Conservation (phyloP, 345 rosid species). For the Eucalyptus sp. region DNA sequence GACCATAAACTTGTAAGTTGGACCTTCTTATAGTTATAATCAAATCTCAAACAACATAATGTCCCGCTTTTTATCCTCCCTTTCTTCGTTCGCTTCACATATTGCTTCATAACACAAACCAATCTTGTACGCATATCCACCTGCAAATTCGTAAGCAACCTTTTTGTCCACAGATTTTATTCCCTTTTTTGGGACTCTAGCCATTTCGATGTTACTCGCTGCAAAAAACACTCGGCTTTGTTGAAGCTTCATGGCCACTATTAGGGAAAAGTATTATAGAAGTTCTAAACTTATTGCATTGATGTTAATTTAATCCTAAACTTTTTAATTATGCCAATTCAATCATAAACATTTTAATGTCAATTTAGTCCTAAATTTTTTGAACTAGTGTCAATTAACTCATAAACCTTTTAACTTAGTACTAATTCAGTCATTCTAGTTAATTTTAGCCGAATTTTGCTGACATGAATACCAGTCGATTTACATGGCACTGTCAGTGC, state of each 20-base stretch:
- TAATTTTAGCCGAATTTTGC: too few relatives aligned
- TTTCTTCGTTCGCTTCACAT: background rate
- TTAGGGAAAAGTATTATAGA: too few relatives aligned
- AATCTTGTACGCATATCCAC: background rate
- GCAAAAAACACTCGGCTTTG: background rate
- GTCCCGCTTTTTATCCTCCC: background rate
- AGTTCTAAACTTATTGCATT: too few relatives aligned
- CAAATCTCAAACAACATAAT: background rate
- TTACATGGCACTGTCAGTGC: rapidly evolving
- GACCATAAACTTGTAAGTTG: background rate
- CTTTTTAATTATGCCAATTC: too few relatives aligned
- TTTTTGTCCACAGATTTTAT: background rate
- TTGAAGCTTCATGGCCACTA: background rate
- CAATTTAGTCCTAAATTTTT: too few relatives aligned
- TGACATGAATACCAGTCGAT: rapidly evolving
- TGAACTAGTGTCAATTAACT: too few relatives aligned
- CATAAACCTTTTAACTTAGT: too few relatives aligned
- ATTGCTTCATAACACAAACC: background rate
- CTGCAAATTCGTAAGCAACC: background rate
- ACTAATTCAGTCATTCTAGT: too few relatives aligned
- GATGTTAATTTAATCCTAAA: too few relatives aligned
- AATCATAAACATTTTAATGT: too few relatives aligned
- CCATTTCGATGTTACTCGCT: background rate
- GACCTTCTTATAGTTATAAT: background rate
- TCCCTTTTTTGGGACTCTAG: background rate